Evolutionary conservation across 345 rosid species (phyloP).

Genomic region (Brassica rapa): DNA sequence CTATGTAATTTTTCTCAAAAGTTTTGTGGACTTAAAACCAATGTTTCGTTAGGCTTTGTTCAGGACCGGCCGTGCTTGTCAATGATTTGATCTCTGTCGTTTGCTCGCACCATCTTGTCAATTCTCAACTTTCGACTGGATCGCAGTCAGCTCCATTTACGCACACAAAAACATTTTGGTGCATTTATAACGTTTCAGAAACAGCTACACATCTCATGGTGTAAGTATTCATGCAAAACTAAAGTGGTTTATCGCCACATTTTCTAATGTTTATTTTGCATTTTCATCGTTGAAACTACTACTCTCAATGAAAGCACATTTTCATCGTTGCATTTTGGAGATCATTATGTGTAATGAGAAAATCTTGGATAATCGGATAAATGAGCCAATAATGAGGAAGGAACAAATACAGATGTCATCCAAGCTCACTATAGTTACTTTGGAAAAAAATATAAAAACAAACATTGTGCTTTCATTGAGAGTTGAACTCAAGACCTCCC

Average conservation of each 20-base stretch:
- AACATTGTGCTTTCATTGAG: conserved; percentile 53
- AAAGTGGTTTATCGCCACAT: neutral
- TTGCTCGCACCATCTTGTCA: conserved; percentile 4
- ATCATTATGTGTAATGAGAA: no score
- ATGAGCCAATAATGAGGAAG: no score
- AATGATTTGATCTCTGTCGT: conserved; percentile 5
- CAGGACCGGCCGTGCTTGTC: no score
- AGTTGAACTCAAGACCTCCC: conserved; percentile 98
- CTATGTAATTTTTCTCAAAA: no score
- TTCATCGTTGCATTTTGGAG: neutral
- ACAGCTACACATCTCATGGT: neutral
- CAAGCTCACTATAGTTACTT: neutral
- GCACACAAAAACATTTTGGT: neutral
- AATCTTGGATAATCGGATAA: no score
- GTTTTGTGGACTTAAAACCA: no score
- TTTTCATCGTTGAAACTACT: neutral
- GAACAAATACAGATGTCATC: neutral
- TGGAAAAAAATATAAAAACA: neutral
- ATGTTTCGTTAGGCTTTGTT: no score
- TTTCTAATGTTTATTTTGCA: neutral
- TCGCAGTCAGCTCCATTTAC: conserved; percentile 19
- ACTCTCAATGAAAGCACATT: no score
- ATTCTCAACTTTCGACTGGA: conserved; percentile 10
- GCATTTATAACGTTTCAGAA: neutral
- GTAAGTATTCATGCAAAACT: neutral